phyloP scores from a whole-genome alignment of 2,329 filamentous ascomycete species.

The Fusarium duplospermum region DNA sequence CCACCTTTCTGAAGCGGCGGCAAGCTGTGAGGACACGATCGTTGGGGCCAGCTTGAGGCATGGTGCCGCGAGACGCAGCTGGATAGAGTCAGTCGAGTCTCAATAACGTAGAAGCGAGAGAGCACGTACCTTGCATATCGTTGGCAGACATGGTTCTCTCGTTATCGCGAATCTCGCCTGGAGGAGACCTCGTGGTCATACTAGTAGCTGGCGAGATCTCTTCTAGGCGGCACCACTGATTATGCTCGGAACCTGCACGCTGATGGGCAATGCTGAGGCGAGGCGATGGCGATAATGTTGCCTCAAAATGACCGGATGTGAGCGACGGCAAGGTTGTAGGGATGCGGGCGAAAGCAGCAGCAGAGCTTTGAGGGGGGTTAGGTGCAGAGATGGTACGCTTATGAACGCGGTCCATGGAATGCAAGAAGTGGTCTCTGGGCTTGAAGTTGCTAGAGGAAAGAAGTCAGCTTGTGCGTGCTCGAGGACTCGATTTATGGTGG shows the following conservation, averaged over 20 bases:
- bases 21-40: constrained; percentile 37
- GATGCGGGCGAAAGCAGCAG: constrained; percentile 31
- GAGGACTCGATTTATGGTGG: constrained; percentile 12
- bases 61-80: constrained; percentile 6
- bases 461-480: constrained; percentile 9
- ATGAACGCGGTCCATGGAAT: constrained; percentile 51
- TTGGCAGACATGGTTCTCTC: constrained; percentile 12
- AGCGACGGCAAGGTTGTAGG: constrained; percentile 36
- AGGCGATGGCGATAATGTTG: constrained; percentile 24
- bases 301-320: constrained; percentile 26
- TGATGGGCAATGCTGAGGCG: constrained; percentile 25
- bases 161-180: constrained; percentile 15
- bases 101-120: neutral
- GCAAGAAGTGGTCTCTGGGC: constrained; percentile 22
- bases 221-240: constrained; percentile 23
- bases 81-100: constrained; percentile 5
- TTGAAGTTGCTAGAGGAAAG: constrained; percentile 21
- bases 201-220: constrained; percentile 24
- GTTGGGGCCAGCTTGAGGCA: constrained; percentile 21
- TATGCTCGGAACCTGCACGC: constrained; percentile 21
- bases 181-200: constrained; percentile 18
- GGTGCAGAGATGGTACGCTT: constrained; percentile 64
- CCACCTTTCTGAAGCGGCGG: constrained; percentile 28
- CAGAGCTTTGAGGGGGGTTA: constrained; percentile 50
- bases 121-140: constrained; percentile 21